Evolutionary conservation across 192 early-diverging fungal species (phyloP), one percentile per base, ranked within the genome.

Genomic region (Linnemannia elongata): DNA sequence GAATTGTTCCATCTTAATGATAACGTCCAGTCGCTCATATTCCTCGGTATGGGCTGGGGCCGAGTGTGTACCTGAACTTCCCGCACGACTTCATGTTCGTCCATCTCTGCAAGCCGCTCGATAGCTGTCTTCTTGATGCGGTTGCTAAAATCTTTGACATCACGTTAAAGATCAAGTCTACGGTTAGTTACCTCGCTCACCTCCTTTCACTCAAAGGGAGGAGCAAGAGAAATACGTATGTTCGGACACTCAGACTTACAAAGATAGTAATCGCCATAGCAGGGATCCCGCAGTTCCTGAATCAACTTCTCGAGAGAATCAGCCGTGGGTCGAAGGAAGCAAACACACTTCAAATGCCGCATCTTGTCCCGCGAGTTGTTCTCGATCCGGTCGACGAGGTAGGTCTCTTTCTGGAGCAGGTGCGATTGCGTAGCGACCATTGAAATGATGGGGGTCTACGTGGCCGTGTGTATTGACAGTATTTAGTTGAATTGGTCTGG

Each of bases 191-290:
- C 17, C 38, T 52, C 49, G 18, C 44, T 45, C 9, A 15, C 10
- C 15, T 45, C 15, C 10, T 52, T 52, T 20, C 18, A 52, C 12
- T 45, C 44, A 22, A 52, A 4, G n/a, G n/a, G n/a, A n/a, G n/a
- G n/a, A 5, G 22, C 33, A 18, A 35, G 91, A 52, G 3, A 22
- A 4, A 5, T 52, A 20, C 6, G 20, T 52, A 6, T 52, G 20
- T 6, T 4, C 4, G 0, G 4, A 52, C 49, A 52, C 49, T 18
- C 18, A 22, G 9, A 66, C 60, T 71, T 91, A 97, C 96, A 99
- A 49, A 99, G 92, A 83, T 98, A 98, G 85, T 99, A 99, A 81
- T 98, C 97, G 70, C 96, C 97, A 90, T 98, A 99, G 52, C 94
- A 93, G 9, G 99, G 99, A 33, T 96, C 95, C 66, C 96, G 87